Base-by-base conservation (phyloP, 2,329 filamentous ascomycete genomes). In the Ceratocystis cacaofunesta region DNA sequence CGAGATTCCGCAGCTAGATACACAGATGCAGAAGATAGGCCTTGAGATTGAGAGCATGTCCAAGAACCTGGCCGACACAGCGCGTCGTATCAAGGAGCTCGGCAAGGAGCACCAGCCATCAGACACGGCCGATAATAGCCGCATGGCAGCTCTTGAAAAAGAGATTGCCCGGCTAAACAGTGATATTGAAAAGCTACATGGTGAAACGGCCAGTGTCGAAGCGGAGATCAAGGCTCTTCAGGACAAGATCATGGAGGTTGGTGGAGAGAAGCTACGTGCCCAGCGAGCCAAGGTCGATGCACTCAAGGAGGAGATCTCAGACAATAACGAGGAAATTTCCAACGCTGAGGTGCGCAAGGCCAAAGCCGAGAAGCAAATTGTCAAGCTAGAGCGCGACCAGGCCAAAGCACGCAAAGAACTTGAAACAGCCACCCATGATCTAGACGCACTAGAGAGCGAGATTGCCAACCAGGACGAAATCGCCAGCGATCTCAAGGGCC, bases 211-310 rank as follows among this genome's bases (percentile, higher is more conserved):
- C 1, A 94, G 87, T 58, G 85, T 96, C 7, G 94, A 99, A 73
- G 86, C 87, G 30, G 94, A 97, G 75, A 97, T 99, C 76, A 92
- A 95, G 76, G 82, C 82, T 22, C 80, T 99, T 1, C 92, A 99
- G 73, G 87, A 94, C 80, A 95, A 92, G 79, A 99, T 99, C 72
- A 97, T 99, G 94, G 88, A 96, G 75, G 87, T 96, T 69, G 94
- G 94, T 72, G 94, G 94, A 75, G 91, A 97, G 71, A 91, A 90
- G 76, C 84, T 99, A 19, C 87, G 94, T 65, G 84, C 87, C 19
- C 92, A 99, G 73, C 92, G 94, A 70, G 86, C 90, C 68, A 95
- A 89, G 78, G 91, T 99, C 43, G 92, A 97, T 73, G 83, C 86
- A 5, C 78, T 95, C 69, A 96, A 95, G 73, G 88, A 91, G 71